Base-by-base conservation (phyloP, 345 rosid species). In the Stellera chamaejasme region DNA sequence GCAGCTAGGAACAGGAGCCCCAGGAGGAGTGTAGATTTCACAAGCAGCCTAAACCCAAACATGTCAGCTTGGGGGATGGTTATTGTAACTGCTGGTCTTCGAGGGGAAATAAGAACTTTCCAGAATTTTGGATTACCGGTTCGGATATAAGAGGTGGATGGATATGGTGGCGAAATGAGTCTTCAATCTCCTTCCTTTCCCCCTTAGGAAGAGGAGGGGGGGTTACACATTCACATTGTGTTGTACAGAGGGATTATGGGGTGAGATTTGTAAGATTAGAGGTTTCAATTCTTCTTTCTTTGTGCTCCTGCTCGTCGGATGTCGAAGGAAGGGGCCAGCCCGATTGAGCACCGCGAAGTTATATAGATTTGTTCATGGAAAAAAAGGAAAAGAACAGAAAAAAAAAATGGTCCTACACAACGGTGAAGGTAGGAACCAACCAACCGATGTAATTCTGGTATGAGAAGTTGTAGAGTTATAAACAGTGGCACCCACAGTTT, bases 101-200 rank as follows among this genome's bases (percentile, higher is more conserved):
- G 82, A 61, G 96, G 99, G 44, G 88, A 93, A 77, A 84, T 93
- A 48, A 77, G 81, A 75, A 66, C 86, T 45, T 93, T 74, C 77
- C 94, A 93, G 60, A 93, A 93, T 77, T 89, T 93, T 61, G 97
- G 99, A 60, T 69, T 89, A 81, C 94, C 97, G 5, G 63, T 83
- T 75, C 81, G 81, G 69, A 71, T 75, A 41, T 77, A 62, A 79
- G 50, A 64, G 3, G 16, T 10, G 11, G 28, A 45, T 16, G 55
- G 27, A 16, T 19, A 11, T 10, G 15, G 61, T 60, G 65, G 62
- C 56, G 14, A 48, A 62, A 47, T 53, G 72, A 56, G 58, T 52
- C 28, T 56, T 26, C 62, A 58, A 63, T 48, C 52, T 43, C 46
- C 23, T 8, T 12, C 1, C 23, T 19, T 0, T 19, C 23, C 23